A percentile compares a stretch with the other conserved stretches of the same genome.
phyloP scores from a whole-genome alignment of 192 early-diverging fungal species.

The Coemansia furcata region DNA sequence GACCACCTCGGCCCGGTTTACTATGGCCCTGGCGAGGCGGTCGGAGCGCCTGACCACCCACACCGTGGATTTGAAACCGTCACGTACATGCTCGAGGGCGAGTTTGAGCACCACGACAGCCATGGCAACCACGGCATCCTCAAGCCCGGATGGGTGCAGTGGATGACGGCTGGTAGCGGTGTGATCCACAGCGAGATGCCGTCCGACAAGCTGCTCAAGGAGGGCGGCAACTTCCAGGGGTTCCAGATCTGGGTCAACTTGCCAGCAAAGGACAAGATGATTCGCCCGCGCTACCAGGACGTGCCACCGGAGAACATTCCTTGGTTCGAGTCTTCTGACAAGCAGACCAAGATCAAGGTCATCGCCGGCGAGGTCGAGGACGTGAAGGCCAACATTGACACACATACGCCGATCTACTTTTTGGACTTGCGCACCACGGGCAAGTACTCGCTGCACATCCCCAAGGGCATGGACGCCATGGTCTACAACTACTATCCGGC shows the following conservation, averaged over 20 bases:
- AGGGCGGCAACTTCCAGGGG: slow-evolving; percentile 46
- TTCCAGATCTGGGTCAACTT: slow-evolving; percentile 83
- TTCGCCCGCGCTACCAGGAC: slow-evolving; percentile 70
- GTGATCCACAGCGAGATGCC: slow-evolving; percentile 79
- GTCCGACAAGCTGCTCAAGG: slow-evolving; percentile 39
- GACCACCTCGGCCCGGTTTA: slow-evolving; percentile 62
- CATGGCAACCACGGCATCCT: slow-evolving; percentile 68
- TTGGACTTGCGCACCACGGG: slow-evolving; percentile 71
- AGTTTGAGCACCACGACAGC: slow-evolving; percentile 74
- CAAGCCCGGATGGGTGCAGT: slow-evolving; percentile 68
- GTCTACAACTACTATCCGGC: slow-evolving; percentile 49
- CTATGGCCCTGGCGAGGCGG: slow-evolving; percentile 57
- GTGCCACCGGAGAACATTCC: slow-evolving; percentile 65
- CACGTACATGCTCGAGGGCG: slow-evolving; percentile 67
- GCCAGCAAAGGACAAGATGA: slow-evolving; percentile 69
- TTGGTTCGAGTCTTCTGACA: slow-evolving; percentile 50
- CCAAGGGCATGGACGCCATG: slow-evolving; percentile 46
- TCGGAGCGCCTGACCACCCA: slow-evolving; percentile 70
- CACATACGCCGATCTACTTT: slow-evolving; percentile 77
- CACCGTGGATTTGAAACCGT: slow-evolving; percentile 84
- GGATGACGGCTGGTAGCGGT: slow-evolving; percentile 76
- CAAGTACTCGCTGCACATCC: slow-evolving; percentile 49
- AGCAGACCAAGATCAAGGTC: slow-evolving; percentile 65
- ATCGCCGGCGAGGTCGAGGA: slow-evolving; percentile 83
- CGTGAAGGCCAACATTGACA: slow-evolving; percentile 65